A percentile compares a stretch with the other conserved stretches of the same genome.
These are phyloP conservation scores for Yarrowia sp. DNA, from an alignment of 805 yeast genomes.

Conservation along the genomic window DNA sequence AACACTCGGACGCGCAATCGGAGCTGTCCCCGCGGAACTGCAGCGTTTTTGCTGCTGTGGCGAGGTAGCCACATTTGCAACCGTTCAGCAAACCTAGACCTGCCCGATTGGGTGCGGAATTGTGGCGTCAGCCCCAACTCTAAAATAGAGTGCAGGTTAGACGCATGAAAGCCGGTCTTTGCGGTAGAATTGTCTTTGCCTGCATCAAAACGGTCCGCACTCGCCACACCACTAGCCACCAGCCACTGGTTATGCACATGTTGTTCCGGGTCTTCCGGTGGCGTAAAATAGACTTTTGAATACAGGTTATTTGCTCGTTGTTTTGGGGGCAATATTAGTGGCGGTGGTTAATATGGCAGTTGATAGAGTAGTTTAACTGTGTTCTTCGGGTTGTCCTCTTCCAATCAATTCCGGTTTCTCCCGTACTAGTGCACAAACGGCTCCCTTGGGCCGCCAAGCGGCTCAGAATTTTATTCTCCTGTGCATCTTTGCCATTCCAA, in stretches of 20 bases:
- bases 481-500: not conserved
- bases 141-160: not conserved
- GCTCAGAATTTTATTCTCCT: not conserved
- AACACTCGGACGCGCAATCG: no score
- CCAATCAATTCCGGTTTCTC: not conserved
- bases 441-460: constrained; percentile 1
- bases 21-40: no score
- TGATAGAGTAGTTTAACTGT: no score
- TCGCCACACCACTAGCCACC: constrained; percentile 11
- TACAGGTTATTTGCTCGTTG: not conserved
- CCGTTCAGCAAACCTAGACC: not conserved
- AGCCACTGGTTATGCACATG: constrained; percentile 19
- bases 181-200: not conserved
- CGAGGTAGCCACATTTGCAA: not conserved
- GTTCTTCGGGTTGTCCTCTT: no score
- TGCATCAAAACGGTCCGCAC: not conserved
- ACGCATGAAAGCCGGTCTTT: not conserved
- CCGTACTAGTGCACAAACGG: not conserved
- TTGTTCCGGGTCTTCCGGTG: constrained; percentile 19
- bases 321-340: no score
- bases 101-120: not conserved
- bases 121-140: constrained; percentile 22
- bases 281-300: not conserved
- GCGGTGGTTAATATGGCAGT: no score
- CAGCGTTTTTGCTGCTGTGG: no score